These are phyloP conservation scores for Aspergillus ostianus DNA, from an alignment of 495 filamentous ascomycete genomes.

Conservation along the genomic window DNA sequence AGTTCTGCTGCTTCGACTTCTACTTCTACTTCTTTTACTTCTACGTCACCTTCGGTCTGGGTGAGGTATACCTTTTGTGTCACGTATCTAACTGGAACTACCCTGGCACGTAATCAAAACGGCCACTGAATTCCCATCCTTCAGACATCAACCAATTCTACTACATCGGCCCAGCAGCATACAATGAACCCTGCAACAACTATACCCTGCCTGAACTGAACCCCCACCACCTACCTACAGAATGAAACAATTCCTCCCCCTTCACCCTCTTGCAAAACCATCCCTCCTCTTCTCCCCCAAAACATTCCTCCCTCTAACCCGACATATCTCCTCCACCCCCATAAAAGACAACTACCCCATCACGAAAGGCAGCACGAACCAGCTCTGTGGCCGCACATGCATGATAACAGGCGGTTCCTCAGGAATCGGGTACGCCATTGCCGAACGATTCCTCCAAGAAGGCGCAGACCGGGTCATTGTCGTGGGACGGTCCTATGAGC, in stretches of 20 bases:
- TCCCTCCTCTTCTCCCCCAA: not conserved
- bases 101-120: too few relatives aligned
- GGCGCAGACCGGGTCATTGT: conserved; percentile 57
- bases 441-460: conserved; percentile 60
- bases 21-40: not conserved
- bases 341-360: not conserved
- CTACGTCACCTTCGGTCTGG: not conserved
- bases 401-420: conserved; percentile 64
- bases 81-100: too few relatives aligned
- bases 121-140: too few relatives aligned
- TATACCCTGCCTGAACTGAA: not conserved
- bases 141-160: too few relatives aligned
- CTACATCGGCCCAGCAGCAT: too few relatives aligned
- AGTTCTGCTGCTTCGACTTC: not conserved
- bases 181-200: too few relatives aligned
- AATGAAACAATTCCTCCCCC: not conserved
- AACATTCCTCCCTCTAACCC: conserved; percentile 13
- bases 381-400: conserved; percentile 44
- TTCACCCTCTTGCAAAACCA: not conserved
- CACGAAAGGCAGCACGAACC: conserved; percentile 11
- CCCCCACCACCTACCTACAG: not conserved
- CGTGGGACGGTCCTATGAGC: conserved; percentile 43
- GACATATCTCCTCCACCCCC: not conserved
- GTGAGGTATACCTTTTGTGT: not conserved
- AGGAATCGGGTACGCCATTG: conserved; percentile 68